Evolutionary conservation across 164 flowering plant genomes (phyloP).

Genomic region (Saururus chinensis): DNA sequence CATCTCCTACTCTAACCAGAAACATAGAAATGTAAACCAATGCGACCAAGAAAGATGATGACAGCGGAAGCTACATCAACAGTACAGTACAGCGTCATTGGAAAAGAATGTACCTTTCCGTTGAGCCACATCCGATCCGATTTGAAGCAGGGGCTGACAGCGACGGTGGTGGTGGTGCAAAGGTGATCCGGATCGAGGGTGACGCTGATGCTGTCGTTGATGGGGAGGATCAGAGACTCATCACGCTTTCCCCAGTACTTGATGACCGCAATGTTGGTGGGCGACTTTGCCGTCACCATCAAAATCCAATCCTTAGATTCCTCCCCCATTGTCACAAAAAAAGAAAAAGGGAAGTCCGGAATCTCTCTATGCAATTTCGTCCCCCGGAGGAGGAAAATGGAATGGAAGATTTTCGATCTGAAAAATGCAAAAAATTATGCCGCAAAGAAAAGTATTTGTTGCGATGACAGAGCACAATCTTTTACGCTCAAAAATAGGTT

Average conservation of each 20-base stretch:
- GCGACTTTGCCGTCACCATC: slow-evolving; percentile 80
- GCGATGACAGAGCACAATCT: too few species aligned
- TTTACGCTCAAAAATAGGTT: too few species aligned
- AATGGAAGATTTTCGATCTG: too few species aligned
- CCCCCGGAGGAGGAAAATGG: too few species aligned
- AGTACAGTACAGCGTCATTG: too few species aligned
- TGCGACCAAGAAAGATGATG: neutral
- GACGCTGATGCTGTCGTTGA: slow-evolving; percentile 91
- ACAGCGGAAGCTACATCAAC: neutral
- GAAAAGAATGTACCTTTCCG: slow-evolving; percentile 50
- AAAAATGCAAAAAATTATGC: too few species aligned
- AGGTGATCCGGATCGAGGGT: slow-evolving; percentile 90
- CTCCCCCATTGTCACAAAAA: too few species aligned
- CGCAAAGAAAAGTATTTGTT: too few species aligned
- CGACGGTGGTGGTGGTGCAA: slow-evolving; percentile 93
- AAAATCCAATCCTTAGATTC: slow-evolving; percentile 45
- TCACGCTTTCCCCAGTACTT: slow-evolving; percentile 99
- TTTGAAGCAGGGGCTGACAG: slow-evolving; percentile 72
- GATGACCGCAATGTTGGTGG: slow-evolving; percentile 94
- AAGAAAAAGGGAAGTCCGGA: too few species aligned
- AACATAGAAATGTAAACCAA: neutral
- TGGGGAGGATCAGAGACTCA: slow-evolving; percentile 73
- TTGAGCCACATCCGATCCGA: slow-evolving; percentile 96
- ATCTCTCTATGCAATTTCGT: too few species aligned
- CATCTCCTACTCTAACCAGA: slow-evolving; percentile 68